Evolutionary conservation across 768 basidiomycete species (phyloP), one percentile per base, ranked within the genome.

Genomic region (Lactifluus piperatus): DNA sequence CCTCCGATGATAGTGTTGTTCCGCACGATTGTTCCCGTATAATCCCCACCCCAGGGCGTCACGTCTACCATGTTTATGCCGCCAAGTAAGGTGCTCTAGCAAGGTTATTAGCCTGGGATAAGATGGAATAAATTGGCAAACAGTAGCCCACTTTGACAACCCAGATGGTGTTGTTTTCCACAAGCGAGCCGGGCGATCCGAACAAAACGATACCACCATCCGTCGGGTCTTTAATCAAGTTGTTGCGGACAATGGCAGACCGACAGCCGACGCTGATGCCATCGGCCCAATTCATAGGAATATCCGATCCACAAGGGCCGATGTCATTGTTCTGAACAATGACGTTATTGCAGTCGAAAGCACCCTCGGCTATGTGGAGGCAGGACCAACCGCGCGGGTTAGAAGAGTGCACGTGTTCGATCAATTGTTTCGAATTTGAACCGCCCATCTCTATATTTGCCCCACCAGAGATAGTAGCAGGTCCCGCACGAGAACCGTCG

Each of bases 361-460:
- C 69, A 4, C 91, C 91, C 68, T 92, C 84, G 0, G 77, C 74
- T 30, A 93, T 68, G 65, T 94, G 92, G 39, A 94, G 75, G 69
- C 90, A 91, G 8, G 87, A 82, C 91, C 91, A 92, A 58, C 86
- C 74, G 51, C 90, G 79, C 2, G 89, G 88, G 70, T 93, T 82
- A 66, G 73, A 88, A 7, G 86, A 84, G 63, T 76, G 81, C 11
- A 92, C 89, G 61, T 81, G 83, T 73, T 92, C 88, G 54, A 94
- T 75, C 39, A 91, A 64, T 69, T 94, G 91, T 65, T 78, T 74
- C 2, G 80, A 73, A 62, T 86, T 92, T 20, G 76, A 65, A 10
- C 90, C 91, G 5, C 91, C 91, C 77, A 93, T 84, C 71, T 92
- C 90, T 55, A 93, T 89, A 65, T 90, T 91, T 24, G 79, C 90